phyloP scores from a whole-genome alignment of 1,284 basidiomycete species.

The Grifola frondosa region DNA sequence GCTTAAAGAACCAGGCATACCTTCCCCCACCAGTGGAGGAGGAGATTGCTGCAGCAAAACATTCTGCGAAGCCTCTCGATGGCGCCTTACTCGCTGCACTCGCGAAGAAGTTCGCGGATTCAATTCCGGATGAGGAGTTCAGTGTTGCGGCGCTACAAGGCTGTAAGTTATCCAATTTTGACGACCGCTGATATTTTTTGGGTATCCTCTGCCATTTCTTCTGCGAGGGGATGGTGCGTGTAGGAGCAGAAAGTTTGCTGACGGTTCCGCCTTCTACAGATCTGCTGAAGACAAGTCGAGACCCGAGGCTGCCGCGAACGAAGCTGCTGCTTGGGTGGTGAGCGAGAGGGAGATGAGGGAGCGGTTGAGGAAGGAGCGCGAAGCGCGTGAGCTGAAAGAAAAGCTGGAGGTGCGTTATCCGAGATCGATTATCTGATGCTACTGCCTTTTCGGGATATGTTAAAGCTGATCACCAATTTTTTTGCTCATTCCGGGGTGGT shows the following conservation, averaged over 20 bases:
- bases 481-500: conserved; percentile 6
- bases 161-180: conserved; percentile 52
- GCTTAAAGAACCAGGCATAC: conserved; percentile 58
- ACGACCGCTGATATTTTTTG: conserved; percentile 15
- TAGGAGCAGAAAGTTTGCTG: conserved; percentile 21
- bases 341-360: conserved; percentile 71
- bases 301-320: conserved; percentile 67
- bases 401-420: conserved; percentile 56
- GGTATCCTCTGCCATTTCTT: conserved; percentile 6
- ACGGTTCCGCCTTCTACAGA: conserved; percentile 41
- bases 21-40: conserved; percentile 64
- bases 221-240: conserved; percentile 24
- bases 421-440: conserved; percentile 28
- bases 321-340: conserved; percentile 66
- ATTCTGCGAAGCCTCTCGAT: conserved; percentile 64
- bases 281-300: conserved; percentile 76
- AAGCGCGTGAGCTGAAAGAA: conserved; percentile 60
- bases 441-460: conserved; percentile 4
- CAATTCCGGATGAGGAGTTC: conserved; percentile 77
- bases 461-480: conserved; percentile 2
- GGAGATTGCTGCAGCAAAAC: conserved; percentile 53
- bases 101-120: conserved; percentile 72
- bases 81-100: conserved; percentile 57
- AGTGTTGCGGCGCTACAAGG: conserved; percentile 85
- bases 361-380: conserved; percentile 66